Conservation (phyloP, 2,329 filamentous ascomycete species). For the Sporothrix euskadiensis region DNA sequence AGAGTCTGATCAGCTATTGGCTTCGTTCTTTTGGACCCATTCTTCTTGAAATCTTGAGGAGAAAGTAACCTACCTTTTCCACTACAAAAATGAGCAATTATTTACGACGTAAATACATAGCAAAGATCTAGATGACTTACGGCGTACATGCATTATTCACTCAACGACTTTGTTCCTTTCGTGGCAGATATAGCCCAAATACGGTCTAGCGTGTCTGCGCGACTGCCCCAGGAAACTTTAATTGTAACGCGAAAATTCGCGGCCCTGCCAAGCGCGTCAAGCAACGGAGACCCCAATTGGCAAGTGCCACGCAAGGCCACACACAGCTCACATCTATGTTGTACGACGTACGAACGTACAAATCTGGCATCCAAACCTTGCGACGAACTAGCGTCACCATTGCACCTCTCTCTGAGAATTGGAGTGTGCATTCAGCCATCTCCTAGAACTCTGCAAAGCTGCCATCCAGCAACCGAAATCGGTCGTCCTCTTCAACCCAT, state of each 20-base stretch:
- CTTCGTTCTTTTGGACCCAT: too few species aligned
- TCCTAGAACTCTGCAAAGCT: background rate
- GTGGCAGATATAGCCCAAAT: background rate
- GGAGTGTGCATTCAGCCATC: background rate
- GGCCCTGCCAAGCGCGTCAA: background rate
- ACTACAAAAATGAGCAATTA: too few species aligned
- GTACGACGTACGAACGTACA: background rate
- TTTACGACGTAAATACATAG: too few species aligned
- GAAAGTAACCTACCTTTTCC: too few species aligned
- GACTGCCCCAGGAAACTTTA: conserved; percentile 2
- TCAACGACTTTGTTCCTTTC: too few species aligned
- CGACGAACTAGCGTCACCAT: background rate
- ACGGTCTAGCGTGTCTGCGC: background rate
- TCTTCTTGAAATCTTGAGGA: too few species aligned
- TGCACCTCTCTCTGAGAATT: background rate
- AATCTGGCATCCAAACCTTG: background rate
- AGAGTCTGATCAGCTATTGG: too few species aligned
- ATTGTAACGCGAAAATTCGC: conserved; percentile 25
- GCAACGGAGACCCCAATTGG: background rate
- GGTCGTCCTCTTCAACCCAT: background rate
- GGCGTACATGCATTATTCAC: too few species aligned
- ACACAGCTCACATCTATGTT: background rate
- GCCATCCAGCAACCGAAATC: background rate
- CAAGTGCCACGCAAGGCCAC: background rate
- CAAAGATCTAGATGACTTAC: too few species aligned